Conservation (phyloP, 495 filamentous ascomycete species). For the Talaromyces stipitatus region DNA sequence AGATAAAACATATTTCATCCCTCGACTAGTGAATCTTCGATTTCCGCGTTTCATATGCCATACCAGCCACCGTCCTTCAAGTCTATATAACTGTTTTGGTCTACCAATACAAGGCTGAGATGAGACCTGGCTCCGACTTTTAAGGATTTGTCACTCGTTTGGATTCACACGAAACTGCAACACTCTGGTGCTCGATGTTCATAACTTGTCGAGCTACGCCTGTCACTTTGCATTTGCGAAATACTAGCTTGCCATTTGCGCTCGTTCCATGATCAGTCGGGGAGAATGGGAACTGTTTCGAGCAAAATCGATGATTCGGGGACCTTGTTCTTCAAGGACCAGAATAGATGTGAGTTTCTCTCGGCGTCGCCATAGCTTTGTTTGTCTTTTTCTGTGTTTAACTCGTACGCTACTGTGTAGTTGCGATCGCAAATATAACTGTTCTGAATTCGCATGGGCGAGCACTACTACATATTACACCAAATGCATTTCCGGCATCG, state of each 20-base stretch:
- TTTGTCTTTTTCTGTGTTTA: constrained; percentile 6
- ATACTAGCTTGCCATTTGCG: not conserved
- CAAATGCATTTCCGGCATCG: constrained; percentile 83
- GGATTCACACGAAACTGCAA: not conserved
- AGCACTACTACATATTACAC: constrained; percentile 66
- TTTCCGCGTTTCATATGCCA: not conserved
- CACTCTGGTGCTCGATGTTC: not conserved
- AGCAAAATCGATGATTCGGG: constrained; percentile 85
- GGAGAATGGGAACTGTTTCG: constrained; percentile 82
- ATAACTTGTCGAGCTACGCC: not conserved
- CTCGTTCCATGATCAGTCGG: constrained; percentile 1
- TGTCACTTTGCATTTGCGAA: not conserved
- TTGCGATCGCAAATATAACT: constrained; percentile 73
- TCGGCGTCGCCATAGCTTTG: not conserved
- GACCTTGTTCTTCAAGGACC: constrained; percentile 79
- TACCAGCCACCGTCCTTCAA: not conserved
- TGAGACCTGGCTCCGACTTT: not conserved
- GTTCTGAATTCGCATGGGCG: constrained; percentile 71
- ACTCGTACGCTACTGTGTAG: constrained; percentile 37
- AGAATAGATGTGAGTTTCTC: constrained; percentile 64
- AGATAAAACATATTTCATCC: not conserved
- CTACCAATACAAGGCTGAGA: not conserved
- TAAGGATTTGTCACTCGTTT: not conserved
- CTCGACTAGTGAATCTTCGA: not conserved
- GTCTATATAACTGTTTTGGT: not conserved